A percentile compares a stretch with the other conserved stretches of the same genome.
Conservation (phyloP, 352 stramenopile genomes). For the Pythium angustatum region DNA sequence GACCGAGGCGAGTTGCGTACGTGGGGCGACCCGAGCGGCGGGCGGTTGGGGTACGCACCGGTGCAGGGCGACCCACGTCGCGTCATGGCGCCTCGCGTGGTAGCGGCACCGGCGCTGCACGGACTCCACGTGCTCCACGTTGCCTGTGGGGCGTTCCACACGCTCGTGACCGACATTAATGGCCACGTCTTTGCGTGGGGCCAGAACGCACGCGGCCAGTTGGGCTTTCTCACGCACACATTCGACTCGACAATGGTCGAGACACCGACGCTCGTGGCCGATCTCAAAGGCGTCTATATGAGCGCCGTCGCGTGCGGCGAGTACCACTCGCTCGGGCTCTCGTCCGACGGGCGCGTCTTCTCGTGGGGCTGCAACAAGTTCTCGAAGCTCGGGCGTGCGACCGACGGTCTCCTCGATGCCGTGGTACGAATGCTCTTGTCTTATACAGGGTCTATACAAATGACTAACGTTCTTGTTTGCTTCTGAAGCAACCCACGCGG, state of each 20-base stretch:
- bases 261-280: slow-evolving; percentile 39
- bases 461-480: background rate
- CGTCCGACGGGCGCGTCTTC: slow-evolving; percentile 58
- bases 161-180: slow-evolving; percentile 67
- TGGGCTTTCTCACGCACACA: slow-evolving; percentile 41
- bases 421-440: slow-evolving; percentile 26
- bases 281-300: slow-evolving; percentile 62
- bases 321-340: slow-evolving; percentile 70
- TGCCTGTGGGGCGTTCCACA: slow-evolving; percentile 69
- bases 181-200: slow-evolving; percentile 78
- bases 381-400: slow-evolving; percentile 51
- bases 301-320: slow-evolving; percentile 65
- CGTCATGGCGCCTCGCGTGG: slow-evolving; percentile 39
- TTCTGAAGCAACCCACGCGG: slow-evolving; percentile 41
- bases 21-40: slow-evolving; percentile 66
- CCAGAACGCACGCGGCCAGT: slow-evolving; percentile 51
- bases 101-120: slow-evolving; percentile 39
- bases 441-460: background rate
- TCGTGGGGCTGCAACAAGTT: slow-evolving; percentile 79
- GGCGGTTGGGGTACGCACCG: slow-evolving; percentile 55
- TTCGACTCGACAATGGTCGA: slow-evolving; percentile 30
- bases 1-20: slow-evolving; percentile 47
- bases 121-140: slow-evolving; percentile 52
- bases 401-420: slow-evolving; percentile 41
- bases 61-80: slow-evolving; percentile 47